These are phyloP conservation scores for Xylaria sp. DNA, from an alignment of 2,329 filamentous ascomycete species.

Conservation along the genomic window DNA sequence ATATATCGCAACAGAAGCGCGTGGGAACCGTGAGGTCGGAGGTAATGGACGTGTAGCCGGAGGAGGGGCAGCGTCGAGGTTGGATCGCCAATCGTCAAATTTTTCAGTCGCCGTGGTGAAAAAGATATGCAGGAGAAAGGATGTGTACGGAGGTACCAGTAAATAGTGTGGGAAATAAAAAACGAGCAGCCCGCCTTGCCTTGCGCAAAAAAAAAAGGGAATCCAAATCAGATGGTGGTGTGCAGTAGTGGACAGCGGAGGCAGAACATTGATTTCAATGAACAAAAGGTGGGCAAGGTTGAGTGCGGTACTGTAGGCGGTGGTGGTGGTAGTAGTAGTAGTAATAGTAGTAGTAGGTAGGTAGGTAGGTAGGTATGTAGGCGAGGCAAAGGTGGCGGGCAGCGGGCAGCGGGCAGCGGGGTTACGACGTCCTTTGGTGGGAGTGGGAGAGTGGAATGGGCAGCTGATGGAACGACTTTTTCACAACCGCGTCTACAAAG, in stretches of 20 bases:
- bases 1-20: constrained; percentile 32
- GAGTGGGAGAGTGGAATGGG: constrained; percentile 6
- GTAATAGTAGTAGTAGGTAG: constrained; percentile 6
- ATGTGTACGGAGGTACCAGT: not conserved
- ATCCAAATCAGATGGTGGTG: not conserved
- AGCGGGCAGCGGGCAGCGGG: constrained; percentile 11
- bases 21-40: constrained; percentile 21
- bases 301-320: not conserved
- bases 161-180: not conserved
- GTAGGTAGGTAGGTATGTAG: constrained; percentile 14
- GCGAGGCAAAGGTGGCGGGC: constrained; percentile 10
- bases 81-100: constrained; percentile 28
- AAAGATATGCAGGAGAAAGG: constrained; percentile 4
- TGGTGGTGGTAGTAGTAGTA: no score
- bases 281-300: not conserved
- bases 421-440: constrained; percentile 15
- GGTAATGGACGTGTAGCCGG: constrained; percentile 31
- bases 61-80: constrained; percentile 28
- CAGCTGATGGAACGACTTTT: constrained; percentile 10
- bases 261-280: not conserved
- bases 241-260: not conserved
- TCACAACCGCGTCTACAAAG: no score
- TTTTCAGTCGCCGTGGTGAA: constrained; percentile 25
- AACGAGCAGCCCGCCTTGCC: not conserved
- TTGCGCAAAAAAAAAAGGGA: not conserved